Percentiles rank a stretch among this genome's conserved stretches.
These are phyloP conservation scores for Raffaelea arxii DNA, from an alignment of 2,329 filamentous ascomycete species.

Conservation along the genomic window DNA sequence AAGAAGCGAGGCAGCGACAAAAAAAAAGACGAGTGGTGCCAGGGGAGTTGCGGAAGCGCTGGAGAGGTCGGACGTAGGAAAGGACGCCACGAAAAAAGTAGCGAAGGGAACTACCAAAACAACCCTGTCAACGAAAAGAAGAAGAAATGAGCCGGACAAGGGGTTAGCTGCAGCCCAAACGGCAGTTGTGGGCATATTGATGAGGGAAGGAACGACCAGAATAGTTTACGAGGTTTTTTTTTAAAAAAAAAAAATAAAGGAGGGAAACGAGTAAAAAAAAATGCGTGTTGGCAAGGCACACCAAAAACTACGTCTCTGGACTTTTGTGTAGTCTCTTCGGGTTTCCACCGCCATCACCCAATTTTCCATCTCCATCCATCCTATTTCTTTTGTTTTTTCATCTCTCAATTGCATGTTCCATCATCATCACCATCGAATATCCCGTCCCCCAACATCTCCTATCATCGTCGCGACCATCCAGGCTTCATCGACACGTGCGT, in stretches of 20 bases:
- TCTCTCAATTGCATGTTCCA: conserved; percentile 1
- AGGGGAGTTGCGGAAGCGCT: background rate
- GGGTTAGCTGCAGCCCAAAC: conserved; percentile 1
- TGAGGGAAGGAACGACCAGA: conserved; percentile 8
- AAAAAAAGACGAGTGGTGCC: background rate
- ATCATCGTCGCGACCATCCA: background rate
- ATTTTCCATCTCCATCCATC: conserved; percentile 8
- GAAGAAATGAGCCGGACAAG: background rate
- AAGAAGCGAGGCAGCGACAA: background rate
- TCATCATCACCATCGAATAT: background rate
- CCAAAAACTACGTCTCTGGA: conserved; percentile 10
- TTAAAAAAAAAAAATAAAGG: conserved; percentile 4
- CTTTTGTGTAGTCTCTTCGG: background rate
- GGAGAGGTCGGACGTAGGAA: background rate
- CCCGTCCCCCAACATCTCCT: conserved; percentile 1
- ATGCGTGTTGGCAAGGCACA: conserved; percentile 10
- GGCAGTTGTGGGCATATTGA: background rate
- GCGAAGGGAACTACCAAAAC: no score
- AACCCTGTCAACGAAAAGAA: background rate
- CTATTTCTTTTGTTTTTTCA: no score
- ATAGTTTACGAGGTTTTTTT: conserved; percentile 5
- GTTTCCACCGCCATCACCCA: conserved; percentile 9
- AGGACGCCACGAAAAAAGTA: background rate
- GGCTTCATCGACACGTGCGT: background rate
- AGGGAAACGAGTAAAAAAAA: conserved; percentile 6